These are phyloP conservation scores for Paulownia fortunei DNA, from an alignment of 257 asterid genomes.

Conservation along the genomic window DNA sequence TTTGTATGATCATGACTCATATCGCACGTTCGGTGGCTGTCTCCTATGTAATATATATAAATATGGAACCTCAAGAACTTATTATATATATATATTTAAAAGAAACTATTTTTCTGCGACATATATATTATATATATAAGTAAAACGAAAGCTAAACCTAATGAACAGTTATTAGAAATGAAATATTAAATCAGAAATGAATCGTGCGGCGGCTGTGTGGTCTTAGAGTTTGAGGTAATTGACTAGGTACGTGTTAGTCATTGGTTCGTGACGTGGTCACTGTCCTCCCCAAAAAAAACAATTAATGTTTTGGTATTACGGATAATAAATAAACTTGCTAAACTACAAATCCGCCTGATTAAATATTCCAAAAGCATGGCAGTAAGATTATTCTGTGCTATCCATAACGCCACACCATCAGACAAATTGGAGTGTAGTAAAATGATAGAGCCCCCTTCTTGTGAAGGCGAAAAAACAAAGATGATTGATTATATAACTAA, in stretches of 20 bases:
- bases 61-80: no score
- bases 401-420: constrained; percentile 37
- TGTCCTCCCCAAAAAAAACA: neutral
- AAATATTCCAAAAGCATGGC: neutral
- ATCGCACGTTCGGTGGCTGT: no score
- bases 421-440: constrained; percentile 34
- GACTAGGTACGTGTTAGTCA: neutral
- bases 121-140: no score
- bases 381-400: constrained; percentile 37
- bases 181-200: no score
- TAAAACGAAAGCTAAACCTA: no score
- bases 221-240: no score
- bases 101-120: no score
- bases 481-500: constrained; percentile 30
- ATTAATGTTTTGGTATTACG: neutral
- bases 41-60: no score
- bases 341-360: neutral
- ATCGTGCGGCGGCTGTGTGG: no score
- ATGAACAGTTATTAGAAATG: no score
- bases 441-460: neutral
- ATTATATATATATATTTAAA: no score
- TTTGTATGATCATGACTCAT: constrained; percentile 1
- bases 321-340: neutral
- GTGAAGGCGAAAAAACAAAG: neutral
- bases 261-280: neutral